phyloP scores from a whole-genome alignment of 805 yeast genomes.

The Wickerhamiella shivajii region DNA sequence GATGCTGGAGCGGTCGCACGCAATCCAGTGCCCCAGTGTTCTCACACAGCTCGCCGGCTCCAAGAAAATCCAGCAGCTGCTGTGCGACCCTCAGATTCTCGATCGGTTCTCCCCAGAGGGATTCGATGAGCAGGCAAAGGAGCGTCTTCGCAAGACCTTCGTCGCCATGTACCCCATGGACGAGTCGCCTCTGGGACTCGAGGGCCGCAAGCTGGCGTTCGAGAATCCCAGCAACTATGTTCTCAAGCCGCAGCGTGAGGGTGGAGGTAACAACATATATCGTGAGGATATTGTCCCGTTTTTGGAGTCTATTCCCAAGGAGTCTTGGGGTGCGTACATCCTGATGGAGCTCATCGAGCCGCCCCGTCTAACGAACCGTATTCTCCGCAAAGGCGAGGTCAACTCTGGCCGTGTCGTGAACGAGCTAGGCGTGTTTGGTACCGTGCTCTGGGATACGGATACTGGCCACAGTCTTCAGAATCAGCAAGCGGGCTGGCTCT shows the following conservation, averaged over 20 bases:
- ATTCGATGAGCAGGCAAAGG: constrained; percentile 19
- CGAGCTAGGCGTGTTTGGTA: constrained; percentile 86
- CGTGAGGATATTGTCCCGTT: constrained; percentile 72
- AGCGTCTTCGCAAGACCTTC: constrained; percentile 41
- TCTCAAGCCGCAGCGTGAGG: constrained; percentile 95
- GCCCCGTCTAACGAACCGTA: constrained; percentile 49
- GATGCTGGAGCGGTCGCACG: constrained; percentile 53
- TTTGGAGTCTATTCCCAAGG: constrained; percentile 40
- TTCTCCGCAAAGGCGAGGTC: constrained; percentile 51
- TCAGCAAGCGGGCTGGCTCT: constrained; percentile 65
- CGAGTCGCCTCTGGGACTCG: constrained; percentile 40
- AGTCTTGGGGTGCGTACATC: constrained; percentile 80
- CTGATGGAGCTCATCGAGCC: constrained; percentile 89
- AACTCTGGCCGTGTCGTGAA: constrained; percentile 65
- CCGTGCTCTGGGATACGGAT: constrained; percentile 55
- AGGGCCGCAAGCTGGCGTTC: constrained; percentile 53
- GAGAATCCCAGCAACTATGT: constrained; percentile 60
- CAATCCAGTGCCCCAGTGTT: constrained; percentile 85
- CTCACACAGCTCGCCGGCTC: constrained; percentile 86
- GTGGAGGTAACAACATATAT: constrained; percentile 94
- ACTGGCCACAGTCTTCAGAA: constrained; percentile 45
- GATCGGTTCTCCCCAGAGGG: constrained; percentile 31
- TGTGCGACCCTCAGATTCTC: constrained; percentile 43
- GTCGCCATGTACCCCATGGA: constrained; percentile 83
- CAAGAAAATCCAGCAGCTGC: constrained; percentile 82